Conservation (phyloP, 1,284 basidiomycete species). For the Nidula niveotomentosa region DNA sequence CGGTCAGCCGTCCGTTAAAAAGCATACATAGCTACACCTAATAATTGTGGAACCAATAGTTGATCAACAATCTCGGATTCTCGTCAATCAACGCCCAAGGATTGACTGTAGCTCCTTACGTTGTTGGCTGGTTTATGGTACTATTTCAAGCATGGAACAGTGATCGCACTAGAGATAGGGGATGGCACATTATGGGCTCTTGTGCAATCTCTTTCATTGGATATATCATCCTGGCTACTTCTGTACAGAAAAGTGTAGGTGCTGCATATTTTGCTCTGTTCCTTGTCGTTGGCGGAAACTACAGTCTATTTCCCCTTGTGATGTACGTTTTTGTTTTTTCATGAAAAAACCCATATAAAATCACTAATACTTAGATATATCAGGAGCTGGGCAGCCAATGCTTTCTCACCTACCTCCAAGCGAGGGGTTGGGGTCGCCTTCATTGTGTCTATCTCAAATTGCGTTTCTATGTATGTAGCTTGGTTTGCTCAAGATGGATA, state of each 20-base stretch:
- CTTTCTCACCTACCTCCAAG: slow-evolving; percentile 56
- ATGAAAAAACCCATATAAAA: not conserved
- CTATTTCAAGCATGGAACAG: slow-evolving; percentile 52
- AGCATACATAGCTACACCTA: not conserved
- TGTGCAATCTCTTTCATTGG: slow-evolving; percentile 42
- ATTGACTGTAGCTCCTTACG: slow-evolving; percentile 54
- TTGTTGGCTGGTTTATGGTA: slow-evolving; percentile 53
- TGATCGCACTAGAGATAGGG: slow-evolving; percentile 50
- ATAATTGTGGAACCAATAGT: slow-evolving; percentile 21
- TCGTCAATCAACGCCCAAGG: slow-evolving; percentile 55
- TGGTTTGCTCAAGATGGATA: too few relatives aligned
- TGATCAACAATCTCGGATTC: slow-evolving; percentile 54
- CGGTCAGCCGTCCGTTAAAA: slow-evolving; percentile 26
- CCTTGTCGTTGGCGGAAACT: slow-evolving; percentile 52
- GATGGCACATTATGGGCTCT: slow-evolving; percentile 53
- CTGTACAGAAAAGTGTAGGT: slow-evolving; percentile 46
- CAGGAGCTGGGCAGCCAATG: slow-evolving; percentile 60
- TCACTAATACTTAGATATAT: not conserved
- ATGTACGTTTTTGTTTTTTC: slow-evolving; percentile 35
- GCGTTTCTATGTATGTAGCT: slow-evolving; percentile 47
- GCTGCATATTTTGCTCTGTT: slow-evolving; percentile 58
- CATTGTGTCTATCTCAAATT: slow-evolving; percentile 56
- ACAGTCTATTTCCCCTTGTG: slow-evolving; percentile 54
- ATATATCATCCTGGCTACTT: slow-evolving; percentile 51
- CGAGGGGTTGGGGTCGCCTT: slow-evolving; percentile 58